Conservation (phyloP, 768 basidiomycete species). For the Xerocomellus intermedius region DNA sequence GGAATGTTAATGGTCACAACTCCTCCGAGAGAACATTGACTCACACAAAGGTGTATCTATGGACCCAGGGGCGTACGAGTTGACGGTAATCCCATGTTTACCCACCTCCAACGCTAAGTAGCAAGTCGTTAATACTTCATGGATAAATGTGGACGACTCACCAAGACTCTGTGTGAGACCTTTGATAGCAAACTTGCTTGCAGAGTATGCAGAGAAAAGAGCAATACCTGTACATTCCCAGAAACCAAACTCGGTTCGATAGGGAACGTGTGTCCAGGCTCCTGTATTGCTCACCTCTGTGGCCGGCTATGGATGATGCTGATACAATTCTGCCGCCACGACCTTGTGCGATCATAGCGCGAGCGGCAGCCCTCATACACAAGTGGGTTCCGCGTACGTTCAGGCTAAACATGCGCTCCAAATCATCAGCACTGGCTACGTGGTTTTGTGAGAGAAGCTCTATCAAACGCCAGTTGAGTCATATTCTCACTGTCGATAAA, state of each 20-base stretch:
- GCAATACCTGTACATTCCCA: constrained; percentile 17
- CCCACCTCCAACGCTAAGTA: constrained; percentile 7
- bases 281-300: not conserved
- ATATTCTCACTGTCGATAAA: not conserved
- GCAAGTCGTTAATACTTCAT: not conserved
- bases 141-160: not conserved
- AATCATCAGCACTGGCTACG: constrained; percentile 14
- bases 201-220: constrained; percentile 23
- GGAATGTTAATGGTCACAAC: not conserved
- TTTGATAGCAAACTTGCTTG: constrained; percentile 39
- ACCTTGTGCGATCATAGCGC: constrained; percentile 45
- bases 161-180: constrained; percentile 34
- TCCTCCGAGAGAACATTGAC: not conserved
- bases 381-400: constrained; percentile 40
- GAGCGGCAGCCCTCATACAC: constrained; percentile 42
- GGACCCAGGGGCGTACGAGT: constrained; percentile 21
- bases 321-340: constrained; percentile 42
- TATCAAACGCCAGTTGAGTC: not conserved
- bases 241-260: not conserved
- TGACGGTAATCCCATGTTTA: constrained; percentile 23
- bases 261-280: too few species aligned
- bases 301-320: not conserved
- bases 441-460: not conserved
- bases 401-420: constrained; percentile 31
- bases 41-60: constrained; percentile 9